Conservation (phyloP, 257 asterid species). For the Leptodermis oblonga region DNA sequence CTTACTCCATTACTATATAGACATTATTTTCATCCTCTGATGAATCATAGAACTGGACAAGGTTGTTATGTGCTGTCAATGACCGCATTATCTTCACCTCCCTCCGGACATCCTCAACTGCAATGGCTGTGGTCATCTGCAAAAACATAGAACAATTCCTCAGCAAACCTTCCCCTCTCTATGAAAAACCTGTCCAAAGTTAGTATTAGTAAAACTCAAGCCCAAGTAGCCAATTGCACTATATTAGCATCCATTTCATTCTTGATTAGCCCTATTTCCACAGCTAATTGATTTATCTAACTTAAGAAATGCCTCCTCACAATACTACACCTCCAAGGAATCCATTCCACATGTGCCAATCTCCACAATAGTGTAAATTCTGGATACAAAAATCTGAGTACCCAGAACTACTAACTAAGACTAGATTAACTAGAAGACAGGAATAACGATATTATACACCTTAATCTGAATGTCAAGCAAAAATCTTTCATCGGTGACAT, state of each 20-base stretch:
- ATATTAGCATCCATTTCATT: background rate
- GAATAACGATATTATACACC: background rate
- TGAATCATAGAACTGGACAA: conserved; percentile 52
- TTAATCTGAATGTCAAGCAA: background rate
- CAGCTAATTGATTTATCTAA: too few relatives aligned
- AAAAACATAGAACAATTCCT: conserved; percentile 13
- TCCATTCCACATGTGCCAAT: background rate
- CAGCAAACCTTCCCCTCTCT: background rate
- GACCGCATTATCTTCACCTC: conserved; percentile 63
- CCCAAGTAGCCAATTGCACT: background rate
- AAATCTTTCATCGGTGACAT: background rate
- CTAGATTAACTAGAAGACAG: background rate
- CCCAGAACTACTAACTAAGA: background rate
- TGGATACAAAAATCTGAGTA: background rate
- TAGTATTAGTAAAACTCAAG: background rate
- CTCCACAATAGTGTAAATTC: background rate
- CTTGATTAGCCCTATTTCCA: background rate
- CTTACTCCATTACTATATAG: conserved; percentile 75
- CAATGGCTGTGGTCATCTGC: conserved; percentile 63
- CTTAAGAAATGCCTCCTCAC: too few relatives aligned
- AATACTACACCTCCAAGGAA: background rate
- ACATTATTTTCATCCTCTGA: conserved; percentile 63
- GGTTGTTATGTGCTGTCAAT: conserved; percentile 52
- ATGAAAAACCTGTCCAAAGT: background rate
- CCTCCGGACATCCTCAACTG: conserved; percentile 64